Conservation (phyloP, 495 filamentous ascomycete species). For the Usnea hakonensis region DNA sequence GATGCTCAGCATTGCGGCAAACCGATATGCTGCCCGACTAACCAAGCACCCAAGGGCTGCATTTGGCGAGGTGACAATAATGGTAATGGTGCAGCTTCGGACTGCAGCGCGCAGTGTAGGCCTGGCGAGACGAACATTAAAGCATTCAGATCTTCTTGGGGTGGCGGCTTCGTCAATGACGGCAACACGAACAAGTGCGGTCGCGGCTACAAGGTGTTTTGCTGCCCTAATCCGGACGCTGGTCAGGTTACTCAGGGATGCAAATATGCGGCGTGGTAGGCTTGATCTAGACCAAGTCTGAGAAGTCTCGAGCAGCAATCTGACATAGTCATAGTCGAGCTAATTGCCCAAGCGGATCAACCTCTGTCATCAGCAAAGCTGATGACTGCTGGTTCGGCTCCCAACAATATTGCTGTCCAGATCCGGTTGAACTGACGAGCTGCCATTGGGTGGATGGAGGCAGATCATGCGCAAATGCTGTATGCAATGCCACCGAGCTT, state of each 20-base stretch:
- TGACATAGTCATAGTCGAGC: neutral
- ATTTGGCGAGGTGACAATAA: slow-evolving; percentile 1
- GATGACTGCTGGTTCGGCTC: neutral
- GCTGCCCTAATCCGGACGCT: neutral
- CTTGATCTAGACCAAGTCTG: neutral
- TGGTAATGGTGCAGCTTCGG: neutral
- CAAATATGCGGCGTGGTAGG: neutral
- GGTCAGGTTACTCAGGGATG: neutral
- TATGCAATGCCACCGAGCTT: neutral
- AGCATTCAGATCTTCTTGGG: neutral
- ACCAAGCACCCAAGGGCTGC: neutral
- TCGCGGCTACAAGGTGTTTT: neutral
- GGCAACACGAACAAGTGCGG: slow-evolving; percentile 6
- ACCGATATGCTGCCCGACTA: neutral
- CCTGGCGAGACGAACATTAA: neutral
- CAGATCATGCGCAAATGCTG: neutral
- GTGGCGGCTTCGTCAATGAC: neutral
- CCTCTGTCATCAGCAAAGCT: neutral
- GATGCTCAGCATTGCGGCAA: neutral
- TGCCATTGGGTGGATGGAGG: neutral
- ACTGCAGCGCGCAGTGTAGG: neutral
- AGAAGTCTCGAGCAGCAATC: neutral
- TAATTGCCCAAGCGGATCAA: neutral
- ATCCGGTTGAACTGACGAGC: neutral
- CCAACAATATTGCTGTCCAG: neutral